A percentile compares a stretch with the other conserved stretches of the same genome.
These are phyloP conservation scores for Globisporangium perplexum DNA, from an alignment of 352 stramenopile genomes.

Conservation along the genomic window DNA sequence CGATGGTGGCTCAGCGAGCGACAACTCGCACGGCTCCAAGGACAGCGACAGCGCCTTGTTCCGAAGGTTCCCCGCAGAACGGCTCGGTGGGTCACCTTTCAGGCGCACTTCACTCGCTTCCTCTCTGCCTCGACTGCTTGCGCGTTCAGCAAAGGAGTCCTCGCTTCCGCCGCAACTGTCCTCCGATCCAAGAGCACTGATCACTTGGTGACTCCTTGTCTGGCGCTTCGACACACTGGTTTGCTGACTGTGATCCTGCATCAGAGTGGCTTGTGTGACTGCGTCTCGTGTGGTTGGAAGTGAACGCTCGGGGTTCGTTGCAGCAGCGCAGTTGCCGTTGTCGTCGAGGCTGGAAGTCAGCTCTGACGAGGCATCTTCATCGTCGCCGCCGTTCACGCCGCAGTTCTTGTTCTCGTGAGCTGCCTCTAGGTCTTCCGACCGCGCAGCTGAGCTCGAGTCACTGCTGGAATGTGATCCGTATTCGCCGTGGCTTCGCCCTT, in stretches of 20 bases:
- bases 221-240: neutral
- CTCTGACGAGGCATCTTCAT: neutral
- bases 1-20: neutral
- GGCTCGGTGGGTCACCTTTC: neutral
- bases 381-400: neutral
- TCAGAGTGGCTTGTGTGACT: slow-evolving; percentile 6
- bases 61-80: neutral
- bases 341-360: neutral
- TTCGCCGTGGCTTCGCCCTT: neutral
- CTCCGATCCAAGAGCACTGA: neutral
- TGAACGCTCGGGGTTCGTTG: no score
- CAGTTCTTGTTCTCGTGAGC: neutral
- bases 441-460: neutral
- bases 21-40: neutral
- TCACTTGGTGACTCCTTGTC: neutral
- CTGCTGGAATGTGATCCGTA: neutral
- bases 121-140: neutral
- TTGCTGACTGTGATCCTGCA: slow-evolving; percentile 11
- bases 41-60: neutral
- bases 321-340: neutral
- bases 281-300: neutral
- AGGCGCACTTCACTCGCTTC: neutral
- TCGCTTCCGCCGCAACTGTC: neutral
- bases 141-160: neutral
- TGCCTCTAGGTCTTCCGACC: neutral